Evolutionary conservation across 2,329 filamentous ascomycete species (phyloP).

Genomic region (Chrysoporthe puriensis): DNA sequence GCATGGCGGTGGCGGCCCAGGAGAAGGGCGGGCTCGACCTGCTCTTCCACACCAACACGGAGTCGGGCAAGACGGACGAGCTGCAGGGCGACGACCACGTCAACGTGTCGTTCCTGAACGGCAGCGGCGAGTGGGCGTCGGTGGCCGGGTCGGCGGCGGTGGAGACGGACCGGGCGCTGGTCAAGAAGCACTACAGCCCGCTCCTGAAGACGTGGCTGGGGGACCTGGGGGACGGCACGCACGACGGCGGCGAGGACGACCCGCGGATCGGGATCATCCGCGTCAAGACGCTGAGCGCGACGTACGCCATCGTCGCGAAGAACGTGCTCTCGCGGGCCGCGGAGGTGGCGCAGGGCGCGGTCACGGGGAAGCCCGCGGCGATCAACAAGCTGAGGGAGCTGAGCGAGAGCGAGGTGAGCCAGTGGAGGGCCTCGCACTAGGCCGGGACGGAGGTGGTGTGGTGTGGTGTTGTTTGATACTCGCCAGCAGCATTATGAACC

Average conservation of each 20-base stretch:
- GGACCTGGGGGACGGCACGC: slow-evolving; percentile 79
- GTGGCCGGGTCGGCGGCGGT: slow-evolving; percentile 74
- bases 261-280: slow-evolving; percentile 82
- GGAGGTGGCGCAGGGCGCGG: slow-evolving; percentile 75
- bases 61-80: slow-evolving; percentile 86
- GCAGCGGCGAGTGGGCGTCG: slow-evolving; percentile 82
- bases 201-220: slow-evolving; percentile 83
- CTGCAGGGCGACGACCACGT: slow-evolving; percentile 71
- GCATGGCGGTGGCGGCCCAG: slow-evolving; percentile 83
- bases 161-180: slow-evolving; percentile 67
- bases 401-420: slow-evolving; percentile 64
- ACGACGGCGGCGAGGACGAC: slow-evolving; percentile 81
- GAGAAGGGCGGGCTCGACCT: slow-evolving; percentile 79
- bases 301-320: slow-evolving; percentile 69
- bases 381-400: slow-evolving; percentile 81
- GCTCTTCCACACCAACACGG: slow-evolving; percentile 90
- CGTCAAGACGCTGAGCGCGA: slow-evolving; percentile 72
- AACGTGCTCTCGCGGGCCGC: slow-evolving; percentile 66
- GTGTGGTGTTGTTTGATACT: too few species aligned
- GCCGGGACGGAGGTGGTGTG: background rate
- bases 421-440: slow-evolving; percentile 55
- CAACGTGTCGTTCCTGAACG: slow-evolving; percentile 81
- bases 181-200: slow-evolving; percentile 77
- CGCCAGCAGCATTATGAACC: too few species aligned
- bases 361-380: slow-evolving; percentile 71